phyloP scores from a whole-genome alignment of 768 basidiomycete species.

The Wakefieldia striispora region DNA sequence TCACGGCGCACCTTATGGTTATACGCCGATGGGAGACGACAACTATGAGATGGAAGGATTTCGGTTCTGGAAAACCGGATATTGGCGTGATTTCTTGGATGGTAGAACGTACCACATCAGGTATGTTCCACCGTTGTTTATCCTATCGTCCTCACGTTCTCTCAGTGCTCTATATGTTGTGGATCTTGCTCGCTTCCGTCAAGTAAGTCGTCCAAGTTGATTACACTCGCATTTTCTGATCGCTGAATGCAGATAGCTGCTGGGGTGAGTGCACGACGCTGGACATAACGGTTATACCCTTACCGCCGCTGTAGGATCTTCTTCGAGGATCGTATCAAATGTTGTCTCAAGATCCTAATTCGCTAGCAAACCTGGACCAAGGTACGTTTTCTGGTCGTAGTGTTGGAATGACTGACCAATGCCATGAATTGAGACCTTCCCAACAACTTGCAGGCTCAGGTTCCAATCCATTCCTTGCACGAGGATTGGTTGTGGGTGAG shows the following conservation, averaged over 20 bases:
- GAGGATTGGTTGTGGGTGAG: conserved; percentile 96
- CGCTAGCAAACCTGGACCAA: conserved; percentile 93
- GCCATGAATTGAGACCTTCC: conserved; percentile 67
- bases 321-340: conserved; percentile 90
- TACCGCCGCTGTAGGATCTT: conserved; percentile 56
- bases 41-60: conserved; percentile 96
- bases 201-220: conserved; percentile 43
- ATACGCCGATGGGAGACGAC: conserved; percentile 97
- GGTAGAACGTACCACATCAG: conserved; percentile 95
- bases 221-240: background rate
- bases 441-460: conserved; percentile 88
- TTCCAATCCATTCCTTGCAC: conserved; percentile 88
- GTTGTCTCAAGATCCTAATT: conserved; percentile 91
- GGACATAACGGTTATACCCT: background rate
- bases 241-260: conserved; percentile 45
- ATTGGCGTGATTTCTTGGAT: conserved; percentile 85
- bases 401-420: background rate
- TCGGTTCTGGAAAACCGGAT: conserved; percentile 98
- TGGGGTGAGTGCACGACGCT: conserved; percentile 39
- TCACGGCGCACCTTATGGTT: conserved; percentile 91
- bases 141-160: conserved; percentile 7
- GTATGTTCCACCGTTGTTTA: conserved; percentile 38
- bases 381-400: conserved; percentile 39
- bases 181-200: conserved; percentile 92
- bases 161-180: conserved; percentile 93